Evolutionary conservation across 495 filamentous ascomycete genomes (phyloP), one percentile per base, ranked within the genome.

Genomic region (Aspergillus coremiiformis): DNA sequence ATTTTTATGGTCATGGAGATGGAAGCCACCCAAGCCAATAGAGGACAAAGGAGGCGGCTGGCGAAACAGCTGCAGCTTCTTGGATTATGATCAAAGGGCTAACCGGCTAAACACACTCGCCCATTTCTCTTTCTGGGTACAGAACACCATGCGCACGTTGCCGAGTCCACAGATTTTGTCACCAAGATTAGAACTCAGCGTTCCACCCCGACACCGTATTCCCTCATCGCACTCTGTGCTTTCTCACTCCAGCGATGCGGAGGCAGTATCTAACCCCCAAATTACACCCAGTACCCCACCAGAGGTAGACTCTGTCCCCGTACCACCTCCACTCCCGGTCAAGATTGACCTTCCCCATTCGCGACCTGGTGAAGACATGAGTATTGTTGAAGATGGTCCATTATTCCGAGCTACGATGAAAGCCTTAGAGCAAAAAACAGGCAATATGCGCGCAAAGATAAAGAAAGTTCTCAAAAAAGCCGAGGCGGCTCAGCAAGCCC

Each of bases 391-490:
- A 57, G 93, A 99, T 75, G 94, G 93, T 5, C 93, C 93, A 0
- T 71, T 99, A 8, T 99, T 99, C 69, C 82, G 93, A 52, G 93
- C 93, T 9, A 96, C 92, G 0, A 95, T 99, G 80, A 97, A 97
- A 64, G 85, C 90, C 1, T 70, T 97, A 29, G 93, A 99, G 64
- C 90, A 92, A 59, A 97, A 96, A 75, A 98, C 92, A 0, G 89
- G 89, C n/a, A 94, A 85, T 60, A 90, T 98, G 83, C 81, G 89
- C 32, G 70, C 78, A 22, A 86, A 89, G 59, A 97, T 96, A 81
- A 99, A 99, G 68, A 95, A 95, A 56, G 84, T 99, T 10, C 72
- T 97, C 39, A 92, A 90, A 58, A 87, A 85, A 56, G 94, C 92
- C 24, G 93, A 97, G 59, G 83, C 87, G 11, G 89, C 89, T 3